Base-by-base conservation (phyloP, 257 asterid species). In the Solanum dulcamara region DNA sequence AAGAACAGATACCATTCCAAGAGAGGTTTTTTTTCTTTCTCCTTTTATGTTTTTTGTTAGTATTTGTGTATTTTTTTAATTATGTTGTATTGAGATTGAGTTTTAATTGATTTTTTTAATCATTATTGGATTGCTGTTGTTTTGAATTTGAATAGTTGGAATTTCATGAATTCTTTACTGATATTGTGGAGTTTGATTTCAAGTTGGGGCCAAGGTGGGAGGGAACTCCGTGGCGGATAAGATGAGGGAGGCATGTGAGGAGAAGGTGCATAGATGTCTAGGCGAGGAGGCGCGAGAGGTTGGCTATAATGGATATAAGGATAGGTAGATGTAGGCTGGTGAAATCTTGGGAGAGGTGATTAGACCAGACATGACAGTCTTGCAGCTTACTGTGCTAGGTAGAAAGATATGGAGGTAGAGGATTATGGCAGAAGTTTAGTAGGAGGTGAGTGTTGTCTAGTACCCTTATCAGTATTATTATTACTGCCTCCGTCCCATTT, bases 1-100 rank as follows among this genome's bases (percentile, higher is more conserved):
- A 40, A 90, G 93, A 81, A 90, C 93, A 66, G 99, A 96, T 91
- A 64, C 59, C 59, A 89, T 92, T 35, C 97, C 97, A 0, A 89
- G 99, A 81, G 94, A 96, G 98, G 98, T 96, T 72, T 42, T 70
- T 53, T 42, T 51, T 14, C 35, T 30, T 74, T 17, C 30, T 20
- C 18, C 10, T 66, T 48, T 77, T 32, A 4, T 64, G 35, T 62
- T 26, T 28, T 1, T 28, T 84, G 3, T 71, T 9, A 4, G 37
- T 71, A 20, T 85, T 59, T n/a, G 20, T n/a, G 5, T 81, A 68
- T 55, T 14, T 17, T 33, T 37, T 10, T 15, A 14, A 46, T 32
- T 32, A 1, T 66, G 13, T 30, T 44, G 46, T 22, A 15, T 55
- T 53, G 42, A 60, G 68, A 10, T 14, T 18, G 64, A 3, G 32